phyloP scores from a whole-genome alignment of 177 flowering plant species.

The Vitis hybrid region DNA sequence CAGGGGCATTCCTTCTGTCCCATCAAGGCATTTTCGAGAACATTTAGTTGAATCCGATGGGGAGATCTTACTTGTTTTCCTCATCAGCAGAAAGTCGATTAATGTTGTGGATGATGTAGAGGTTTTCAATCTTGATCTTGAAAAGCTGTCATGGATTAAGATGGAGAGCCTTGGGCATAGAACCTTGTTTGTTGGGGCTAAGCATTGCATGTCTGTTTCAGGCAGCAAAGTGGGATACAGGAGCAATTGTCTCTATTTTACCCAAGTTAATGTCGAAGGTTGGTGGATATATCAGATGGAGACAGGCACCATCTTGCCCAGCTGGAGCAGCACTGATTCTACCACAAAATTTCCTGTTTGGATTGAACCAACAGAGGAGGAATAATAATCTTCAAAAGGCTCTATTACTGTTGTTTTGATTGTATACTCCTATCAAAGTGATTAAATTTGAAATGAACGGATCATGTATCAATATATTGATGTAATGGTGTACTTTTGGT shows the following conservation, averaged over 20 bases:
- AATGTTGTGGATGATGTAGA: constrained; percentile 18
- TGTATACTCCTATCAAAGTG: no score
- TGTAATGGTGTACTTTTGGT: no score
- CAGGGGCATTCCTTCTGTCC: constrained; percentile 19
- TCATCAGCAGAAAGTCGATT: constrained; percentile 5
- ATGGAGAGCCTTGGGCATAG: constrained; percentile 18
- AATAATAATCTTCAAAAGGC: no score
- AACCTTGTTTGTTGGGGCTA: constrained; percentile 15
- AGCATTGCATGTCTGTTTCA: constrained; percentile 12
- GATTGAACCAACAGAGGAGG: no score
- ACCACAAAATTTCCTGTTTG: no score
- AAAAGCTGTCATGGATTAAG: constrained; percentile 14
- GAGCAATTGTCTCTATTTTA: constrained; percentile 14
- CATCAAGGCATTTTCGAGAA: constrained; percentile 22
- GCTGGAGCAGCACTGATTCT: not conserved
- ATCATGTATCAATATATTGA: no score
- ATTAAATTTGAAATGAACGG: no score
- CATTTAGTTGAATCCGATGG: constrained; percentile 18
- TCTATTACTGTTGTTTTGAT: no score
- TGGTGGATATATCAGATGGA: constrained; percentile 19
- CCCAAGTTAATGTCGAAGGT: not conserved
- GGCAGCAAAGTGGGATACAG: constrained; percentile 18
- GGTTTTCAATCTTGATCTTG: constrained; percentile 18
- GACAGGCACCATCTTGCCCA: not conserved
- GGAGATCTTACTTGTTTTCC: constrained; percentile 23